Base-by-base conservation (phyloP, 176 grass and related monocot species). In the Musa itinerans region DNA sequence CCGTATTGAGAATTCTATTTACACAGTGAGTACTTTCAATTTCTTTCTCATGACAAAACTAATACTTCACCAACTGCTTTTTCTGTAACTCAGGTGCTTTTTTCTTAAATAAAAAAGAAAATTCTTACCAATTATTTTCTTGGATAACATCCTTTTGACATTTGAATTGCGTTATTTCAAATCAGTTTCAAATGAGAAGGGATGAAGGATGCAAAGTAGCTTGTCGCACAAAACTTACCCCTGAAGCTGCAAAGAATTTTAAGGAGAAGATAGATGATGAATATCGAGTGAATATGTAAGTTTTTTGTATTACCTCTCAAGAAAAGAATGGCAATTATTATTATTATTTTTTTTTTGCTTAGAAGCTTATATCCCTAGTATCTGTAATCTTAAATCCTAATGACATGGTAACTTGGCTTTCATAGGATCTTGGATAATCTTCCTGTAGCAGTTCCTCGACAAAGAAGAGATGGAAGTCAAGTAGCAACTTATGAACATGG, bases 261-360 rank as follows among this genome's bases (percentile, higher is more conserved):
- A 75, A 34, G 54, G 73, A 59, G 73, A 59, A 74, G 55, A 74
- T 48, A n/a, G 14, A 74, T 48, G 73, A 74, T 74, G 73, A 59
- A n/a, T 74, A 74, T 74, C 54, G 54, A 19, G 73, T 74, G 52
- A 74, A 74, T n/a, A 59, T 59, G 73, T 74, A 74, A 74, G 54
- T 74, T 4, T 23, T 23, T 53, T 69, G 66, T 15, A 9, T 6
- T 11, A 3, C 11, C 5, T 9, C 9, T 50, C 52, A 16, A 70
- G 34, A 50, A 50, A 9, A 50, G 17, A 50, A 2, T 43, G 17
- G 34, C 3, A 48, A 52, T 50, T 70, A 17, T 4, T 2, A 1
- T 70, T 69, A 20, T 16, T 34, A 1, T 8, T 70, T 12, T 19
- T 2, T 22, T 20, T 48, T 50, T 20, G 68, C 9, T 70, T 20